These are phyloP conservation scores for Hemileia vastatrix DNA, from an alignment of 1,284 basidiomycete species.

Conservation along the genomic window DNA sequence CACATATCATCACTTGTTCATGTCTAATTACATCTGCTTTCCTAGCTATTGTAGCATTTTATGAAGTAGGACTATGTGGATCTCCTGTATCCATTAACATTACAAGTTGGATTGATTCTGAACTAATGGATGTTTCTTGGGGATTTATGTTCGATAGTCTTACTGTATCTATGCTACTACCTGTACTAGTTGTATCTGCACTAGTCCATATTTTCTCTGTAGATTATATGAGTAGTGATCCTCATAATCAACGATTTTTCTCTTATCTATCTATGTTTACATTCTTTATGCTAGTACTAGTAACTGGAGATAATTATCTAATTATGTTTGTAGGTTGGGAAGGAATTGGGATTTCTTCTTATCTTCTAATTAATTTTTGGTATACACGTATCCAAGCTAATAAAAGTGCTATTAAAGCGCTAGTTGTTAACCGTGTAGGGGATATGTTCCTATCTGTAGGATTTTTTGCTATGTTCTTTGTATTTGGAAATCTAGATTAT, in stretches of 20 bases:
- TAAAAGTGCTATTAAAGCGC: constrained; percentile 44
- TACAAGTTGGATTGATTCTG: constrained; percentile 43
- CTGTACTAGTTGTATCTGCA: constrained; percentile 42
- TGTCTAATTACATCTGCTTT: constrained; percentile 38
- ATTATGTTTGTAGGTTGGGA: constrained; percentile 45
- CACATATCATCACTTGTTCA: constrained; percentile 42
- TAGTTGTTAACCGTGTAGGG: constrained; percentile 44
- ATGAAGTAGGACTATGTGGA: constrained; percentile 44
- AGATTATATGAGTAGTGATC: constrained; percentile 45
- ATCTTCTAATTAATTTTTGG: too few species aligned
- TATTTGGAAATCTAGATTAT: constrained; percentile 43
- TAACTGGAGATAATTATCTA: constrained; percentile 44
- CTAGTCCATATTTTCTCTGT: constrained; percentile 45
- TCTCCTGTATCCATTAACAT: constrained; percentile 43
- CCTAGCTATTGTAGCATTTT: constrained; percentile 43
- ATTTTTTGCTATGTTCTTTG: constrained; percentile 42
- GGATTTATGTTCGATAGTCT: constrained; percentile 44
- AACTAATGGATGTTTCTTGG: constrained; percentile 41
- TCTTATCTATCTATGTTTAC: constrained; percentile 45
- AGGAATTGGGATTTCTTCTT: constrained; percentile 45
- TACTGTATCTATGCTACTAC: constrained; percentile 43
- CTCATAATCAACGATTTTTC: constrained; percentile 46
- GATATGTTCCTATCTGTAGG: constrained; percentile 42
- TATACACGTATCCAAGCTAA: constrained; percentile 45
- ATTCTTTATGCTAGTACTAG: too few species aligned